phyloP scores from a whole-genome alignment of 768 basidiomycete species.

The Termitomyces sp. region DNA sequence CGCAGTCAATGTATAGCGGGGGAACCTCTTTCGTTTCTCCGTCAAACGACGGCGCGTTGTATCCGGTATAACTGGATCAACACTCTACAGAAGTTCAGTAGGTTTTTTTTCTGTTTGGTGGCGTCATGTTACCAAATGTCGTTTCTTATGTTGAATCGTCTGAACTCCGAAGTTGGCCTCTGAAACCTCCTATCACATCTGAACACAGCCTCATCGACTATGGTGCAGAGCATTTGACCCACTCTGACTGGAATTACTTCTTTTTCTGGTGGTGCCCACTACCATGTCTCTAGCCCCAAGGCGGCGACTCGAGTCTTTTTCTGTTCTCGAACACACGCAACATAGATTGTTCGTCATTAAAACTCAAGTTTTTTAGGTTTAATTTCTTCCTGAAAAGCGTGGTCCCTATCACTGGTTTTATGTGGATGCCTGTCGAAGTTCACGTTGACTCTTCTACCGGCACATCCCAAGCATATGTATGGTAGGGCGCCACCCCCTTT shows the following conservation, averaged over 20 bases:
- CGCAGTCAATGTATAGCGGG: no score
- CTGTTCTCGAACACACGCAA: background rate
- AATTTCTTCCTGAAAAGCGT: background rate
- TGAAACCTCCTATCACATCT: background rate
- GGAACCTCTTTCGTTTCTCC: background rate
- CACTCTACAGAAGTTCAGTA: no score
- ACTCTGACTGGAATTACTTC: background rate
- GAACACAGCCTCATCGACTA: background rate
- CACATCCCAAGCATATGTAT: background rate
- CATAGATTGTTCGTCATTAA: background rate
- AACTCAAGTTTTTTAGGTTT: background rate
- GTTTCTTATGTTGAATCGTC: background rate
- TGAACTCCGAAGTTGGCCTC: no score
- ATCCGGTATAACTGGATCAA: no score
- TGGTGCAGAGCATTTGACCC: background rate
- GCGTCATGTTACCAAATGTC: no score
- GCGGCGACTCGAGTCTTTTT: background rate
- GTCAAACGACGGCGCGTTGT: no score
- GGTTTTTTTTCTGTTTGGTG: background rate
- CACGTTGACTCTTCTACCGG: background rate
- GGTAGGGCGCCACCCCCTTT: conserved; percentile 5
- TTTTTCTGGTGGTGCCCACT: background rate
- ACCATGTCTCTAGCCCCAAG: background rate
- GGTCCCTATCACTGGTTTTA: background rate
- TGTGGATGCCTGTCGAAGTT: background rate